A percentile compares a stretch with the other conserved stretches of the same genome.
phyloP scores from a whole-genome alignment of 2,329 filamentous ascomycete species.

The Camillea tinctor region DNA sequence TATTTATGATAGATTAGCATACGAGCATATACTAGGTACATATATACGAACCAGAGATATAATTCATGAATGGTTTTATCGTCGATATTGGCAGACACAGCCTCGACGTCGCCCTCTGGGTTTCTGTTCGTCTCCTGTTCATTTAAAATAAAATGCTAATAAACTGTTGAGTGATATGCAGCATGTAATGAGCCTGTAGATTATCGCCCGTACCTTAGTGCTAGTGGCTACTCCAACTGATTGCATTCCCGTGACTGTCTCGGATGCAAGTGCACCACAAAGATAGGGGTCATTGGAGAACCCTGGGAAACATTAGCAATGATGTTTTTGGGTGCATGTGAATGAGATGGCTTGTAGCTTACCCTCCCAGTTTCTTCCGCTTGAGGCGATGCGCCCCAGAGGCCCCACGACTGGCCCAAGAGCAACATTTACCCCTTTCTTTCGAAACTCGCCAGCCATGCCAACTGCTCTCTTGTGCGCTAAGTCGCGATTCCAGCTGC shows the following conservation, averaged over 20 bases:
- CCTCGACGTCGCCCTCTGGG: conserved; percentile 56
- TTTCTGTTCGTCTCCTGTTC: conserved; percentile 74
- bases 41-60: conserved; percentile 57
- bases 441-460: conserved; percentile 74
- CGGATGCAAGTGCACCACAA: conserved; percentile 40
- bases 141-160: conserved; percentile 62
- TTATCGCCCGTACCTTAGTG: conserved; percentile 41
- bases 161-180: not conserved
- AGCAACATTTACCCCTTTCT: conserved; percentile 75
- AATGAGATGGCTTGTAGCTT: not conserved
- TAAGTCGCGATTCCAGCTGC: conserved; percentile 68
- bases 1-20: not conserved
- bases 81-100: conserved; percentile 56
- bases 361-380: conserved; percentile 67
- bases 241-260: conserved; percentile 68
- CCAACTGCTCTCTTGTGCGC: conserved; percentile 66
- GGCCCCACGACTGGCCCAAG: conserved; percentile 75
- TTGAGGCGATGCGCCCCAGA: conserved; percentile 57
- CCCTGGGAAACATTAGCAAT: conserved; percentile 17
- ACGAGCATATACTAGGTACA: not conserved
- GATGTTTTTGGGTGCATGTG: not conserved
- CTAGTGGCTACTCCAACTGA: conserved; percentile 69
- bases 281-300: conserved; percentile 60
- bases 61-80: conserved; percentile 61
- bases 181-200: not conserved